Evolutionary conservation across 1,284 basidiomycete genomes (phyloP).

Genomic region (Irpex rosettiformis): DNA sequence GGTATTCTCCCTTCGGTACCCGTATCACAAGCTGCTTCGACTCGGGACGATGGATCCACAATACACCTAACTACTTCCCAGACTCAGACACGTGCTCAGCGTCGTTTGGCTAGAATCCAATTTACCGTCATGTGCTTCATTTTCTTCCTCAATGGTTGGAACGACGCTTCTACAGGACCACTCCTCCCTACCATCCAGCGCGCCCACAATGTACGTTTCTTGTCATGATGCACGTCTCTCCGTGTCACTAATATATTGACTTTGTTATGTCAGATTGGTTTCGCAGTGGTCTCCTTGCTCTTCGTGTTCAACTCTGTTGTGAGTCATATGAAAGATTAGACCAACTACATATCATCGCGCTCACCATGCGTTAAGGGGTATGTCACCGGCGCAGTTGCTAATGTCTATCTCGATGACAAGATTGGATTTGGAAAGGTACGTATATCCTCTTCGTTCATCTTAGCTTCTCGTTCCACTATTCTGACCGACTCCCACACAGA

Average conservation of each 20-base stretch:
- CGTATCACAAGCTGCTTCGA: neutral
- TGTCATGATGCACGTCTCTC: neutral
- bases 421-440: conserved; percentile 60
- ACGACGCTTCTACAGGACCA: conserved; percentile 55
- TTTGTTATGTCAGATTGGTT: conserved; percentile 35
- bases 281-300: conserved; percentile 44
- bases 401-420: conserved; percentile 52
- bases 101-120: conserved; percentile 18
- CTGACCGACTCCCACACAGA: conserved; percentile 19
- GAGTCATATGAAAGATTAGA: conserved; percentile 16
- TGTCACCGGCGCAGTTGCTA: conserved; percentile 45
- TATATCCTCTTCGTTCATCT: neutral
- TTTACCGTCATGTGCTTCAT: conserved; percentile 32
- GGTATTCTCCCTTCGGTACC: neutral
- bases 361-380: conserved; percentile 39
- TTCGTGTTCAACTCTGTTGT: conserved; percentile 45
- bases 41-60: neutral
- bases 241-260: neutral
- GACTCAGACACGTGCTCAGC: neutral
- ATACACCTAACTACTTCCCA: neutral
- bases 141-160: conserved; percentile 52
- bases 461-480: neutral
- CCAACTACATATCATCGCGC: too few relatives aligned
- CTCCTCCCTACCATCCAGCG: conserved; percentile 53
- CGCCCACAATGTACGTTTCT: conserved; percentile 43